phyloP scores from a whole-genome alignment of 352 stramenopile genomes.

The Pythium myriotylum region DNA sequence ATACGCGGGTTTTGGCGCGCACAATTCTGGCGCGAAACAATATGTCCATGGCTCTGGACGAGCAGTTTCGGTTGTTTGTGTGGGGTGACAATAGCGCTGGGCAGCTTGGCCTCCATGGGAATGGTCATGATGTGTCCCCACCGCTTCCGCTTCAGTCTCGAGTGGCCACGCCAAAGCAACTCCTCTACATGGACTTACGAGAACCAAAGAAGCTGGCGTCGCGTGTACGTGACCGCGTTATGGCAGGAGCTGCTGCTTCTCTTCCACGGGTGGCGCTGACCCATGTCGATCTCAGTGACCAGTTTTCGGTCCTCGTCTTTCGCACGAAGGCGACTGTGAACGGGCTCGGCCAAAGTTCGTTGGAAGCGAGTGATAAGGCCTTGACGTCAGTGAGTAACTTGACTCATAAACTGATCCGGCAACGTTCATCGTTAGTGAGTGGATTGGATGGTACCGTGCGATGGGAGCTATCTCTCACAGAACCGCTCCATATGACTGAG shows the following conservation, averaged over 20 bases:
- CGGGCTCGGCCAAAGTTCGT: background rate
- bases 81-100: slow-evolving; percentile 51
- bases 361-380: background rate
- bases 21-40: slow-evolving; percentile 38
- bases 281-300: slow-evolving; percentile 43
- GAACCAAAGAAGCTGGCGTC: slow-evolving; percentile 22
- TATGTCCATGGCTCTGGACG: slow-evolving; percentile 44
- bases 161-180: slow-evolving; percentile 33
- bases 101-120: slow-evolving; percentile 37
- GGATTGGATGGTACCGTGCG: slow-evolving; percentile 18
- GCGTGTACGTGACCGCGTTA: slow-evolving; percentile 39
- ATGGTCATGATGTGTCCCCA: background rate
- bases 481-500: slow-evolving; percentile 30
- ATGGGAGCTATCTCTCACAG: slow-evolving; percentile 46
- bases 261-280: slow-evolving; percentile 39
- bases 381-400: slow-evolving; percentile 1
- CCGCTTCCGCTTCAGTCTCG: background rate
- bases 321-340: slow-evolving; percentile 33
- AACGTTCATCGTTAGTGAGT: slow-evolving; percentile 16
- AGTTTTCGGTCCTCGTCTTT: slow-evolving; percentile 55
- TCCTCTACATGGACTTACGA: slow-evolving; percentile 50
- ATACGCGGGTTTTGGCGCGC: slow-evolving; percentile 40
- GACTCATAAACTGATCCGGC: slow-evolving; percentile 8
- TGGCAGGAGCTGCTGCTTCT: slow-evolving; percentile 16
- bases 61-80: slow-evolving; percentile 46